Evolutionary conservation across 208 protist species (phyloP), one percentile per base, ranked within the genome.

Genomic region (Jaenimonas drosophilae): DNA sequence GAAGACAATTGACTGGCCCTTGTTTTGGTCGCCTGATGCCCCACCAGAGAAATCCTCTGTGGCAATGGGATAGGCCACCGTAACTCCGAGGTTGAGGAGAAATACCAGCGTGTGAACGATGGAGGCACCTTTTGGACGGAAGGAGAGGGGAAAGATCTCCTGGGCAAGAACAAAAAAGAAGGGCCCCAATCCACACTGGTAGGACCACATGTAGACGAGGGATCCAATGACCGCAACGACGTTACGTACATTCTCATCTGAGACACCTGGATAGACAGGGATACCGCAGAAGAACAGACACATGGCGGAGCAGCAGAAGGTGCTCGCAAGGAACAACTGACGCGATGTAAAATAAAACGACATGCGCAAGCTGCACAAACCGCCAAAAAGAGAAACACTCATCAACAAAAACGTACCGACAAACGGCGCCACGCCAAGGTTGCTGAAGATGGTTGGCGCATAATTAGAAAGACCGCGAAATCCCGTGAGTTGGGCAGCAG

Each of bases 401-500:
- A 77, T 77, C 12, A 77, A 39, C 27, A 70, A 31, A 34, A 77
- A 36, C 41, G 65, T 77, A 38, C 69, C 69, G 23, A 53, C 37
- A 17, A 77, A 49, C 29, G 58, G 49, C 6, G 24, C 31, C 14
- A 68, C 39, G 29, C 51, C 56, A 37, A 59, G 42, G 32, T 31
- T 52, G 17, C 26, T 27, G 23, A 44, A 56, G 49, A 77, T 70
- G 20, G 4, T 63, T 17, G 63, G 63, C 4, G 69, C 64, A 27
- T 70, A 77, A 48, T 59, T 72, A 52, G 67, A 65, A 27, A 71
- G 48, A 3, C 64, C 69, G 49, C 49, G 56, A 34, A 71, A 68
- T 7, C 69, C 69, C 16, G 70, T 78, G 29, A 70, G 33, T 38
- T 70, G 59, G 32, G 59, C 55, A 24, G 69, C 61, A 14, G 42